These are phyloP conservation scores for Ramaria rubella DNA, from an alignment of 768 basidiomycete species.

Conservation along the genomic window DNA sequence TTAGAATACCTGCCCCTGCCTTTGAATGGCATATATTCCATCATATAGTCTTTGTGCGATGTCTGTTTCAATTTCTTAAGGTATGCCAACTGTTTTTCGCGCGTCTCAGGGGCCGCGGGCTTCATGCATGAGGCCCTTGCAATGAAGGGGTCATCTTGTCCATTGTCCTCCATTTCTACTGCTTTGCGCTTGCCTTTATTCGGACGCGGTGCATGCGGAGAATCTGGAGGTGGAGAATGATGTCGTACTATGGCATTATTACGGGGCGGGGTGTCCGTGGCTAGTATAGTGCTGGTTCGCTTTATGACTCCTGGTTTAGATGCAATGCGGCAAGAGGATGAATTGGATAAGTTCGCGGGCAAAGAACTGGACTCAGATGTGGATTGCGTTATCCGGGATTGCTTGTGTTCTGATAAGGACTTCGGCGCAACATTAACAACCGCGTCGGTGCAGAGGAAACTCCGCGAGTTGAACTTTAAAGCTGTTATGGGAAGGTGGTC, in stretches of 20 bases:
- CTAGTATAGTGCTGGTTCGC: neutral
- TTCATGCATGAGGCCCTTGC: neutral
- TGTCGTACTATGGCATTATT: neutral
- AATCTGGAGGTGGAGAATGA: conserved; percentile 3
- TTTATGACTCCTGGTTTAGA: neutral
- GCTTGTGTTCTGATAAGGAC: no score
- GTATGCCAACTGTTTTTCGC: neutral
- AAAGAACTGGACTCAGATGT: no score
- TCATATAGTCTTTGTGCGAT: neutral
- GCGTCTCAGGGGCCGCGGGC: neutral
- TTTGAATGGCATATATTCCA: conserved; percentile 30
- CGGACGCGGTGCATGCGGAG: neutral
- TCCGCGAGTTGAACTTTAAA: no score
- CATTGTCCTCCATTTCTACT: conserved; percentile 19
- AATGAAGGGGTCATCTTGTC: conserved; percentile 13
- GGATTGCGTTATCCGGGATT: no score
- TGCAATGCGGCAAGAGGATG: no score
- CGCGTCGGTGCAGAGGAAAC: no score
- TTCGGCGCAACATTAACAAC: no score
- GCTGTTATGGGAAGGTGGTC: no score
- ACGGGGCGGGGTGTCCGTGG: neutral
- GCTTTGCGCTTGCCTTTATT: neutral
- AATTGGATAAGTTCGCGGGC: no score
- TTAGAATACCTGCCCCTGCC: conserved; percentile 48
- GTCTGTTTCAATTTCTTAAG: neutral